Conservation (phyloP, 306 rosid genomes). For the Dicorynia guianensis region DNA sequence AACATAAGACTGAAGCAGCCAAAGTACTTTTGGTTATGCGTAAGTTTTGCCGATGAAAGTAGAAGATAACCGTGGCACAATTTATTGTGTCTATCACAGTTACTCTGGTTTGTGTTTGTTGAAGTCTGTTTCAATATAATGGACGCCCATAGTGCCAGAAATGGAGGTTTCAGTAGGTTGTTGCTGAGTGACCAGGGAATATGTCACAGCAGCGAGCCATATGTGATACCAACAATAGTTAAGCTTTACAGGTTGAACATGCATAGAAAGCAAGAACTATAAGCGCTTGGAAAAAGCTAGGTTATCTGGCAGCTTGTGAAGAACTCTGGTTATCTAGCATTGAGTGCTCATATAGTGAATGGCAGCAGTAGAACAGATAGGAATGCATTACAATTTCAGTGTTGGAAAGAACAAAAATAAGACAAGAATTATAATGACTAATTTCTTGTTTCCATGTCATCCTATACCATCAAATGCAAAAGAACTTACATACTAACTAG, state of each 20-base stretch:
- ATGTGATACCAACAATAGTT: neutral
- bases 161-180: too few relatives aligned
- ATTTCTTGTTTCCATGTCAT: slow-evolving; percentile 37
- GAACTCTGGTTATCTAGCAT: neutral
- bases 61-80: too few relatives aligned
- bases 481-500: slow-evolving; percentile 37
- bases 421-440: slow-evolving; percentile 32
- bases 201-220: too few relatives aligned
- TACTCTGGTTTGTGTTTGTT: too few relatives aligned
- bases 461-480: slow-evolving; percentile 45
- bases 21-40: too few relatives aligned
- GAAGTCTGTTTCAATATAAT: too few relatives aligned
- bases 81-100: too few relatives aligned
- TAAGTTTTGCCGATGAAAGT: too few relatives aligned
- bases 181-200: too few relatives aligned
- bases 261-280: neutral
- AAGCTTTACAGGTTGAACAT: neutral
- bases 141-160: too few relatives aligned
- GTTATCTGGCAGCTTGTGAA: neutral
- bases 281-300: neutral
- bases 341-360: neutral
- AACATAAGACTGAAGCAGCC: too few relatives aligned
- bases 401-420: neutral
- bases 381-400: neutral
- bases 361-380: neutral